phyloP scores from a whole-genome alignment of 2,329 filamentous ascomycete species.

The Acrodontium crateriforme region DNA sequence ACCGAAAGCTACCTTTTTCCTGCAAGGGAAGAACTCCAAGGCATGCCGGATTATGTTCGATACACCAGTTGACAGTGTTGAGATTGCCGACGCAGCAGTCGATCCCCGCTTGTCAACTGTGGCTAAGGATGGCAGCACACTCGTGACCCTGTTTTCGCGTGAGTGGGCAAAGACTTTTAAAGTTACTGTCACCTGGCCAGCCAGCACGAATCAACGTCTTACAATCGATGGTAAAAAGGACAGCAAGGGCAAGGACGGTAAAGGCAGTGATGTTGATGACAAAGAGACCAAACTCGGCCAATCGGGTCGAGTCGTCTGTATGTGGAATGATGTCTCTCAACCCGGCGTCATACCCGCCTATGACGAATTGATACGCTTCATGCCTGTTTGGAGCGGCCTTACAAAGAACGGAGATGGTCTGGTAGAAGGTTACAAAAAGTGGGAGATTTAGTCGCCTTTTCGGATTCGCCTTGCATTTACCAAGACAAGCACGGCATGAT shows the following conservation, averaged over 20 bases:
- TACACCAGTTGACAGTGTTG: conserved; percentile 49
- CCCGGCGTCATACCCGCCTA: conserved; percentile 63
- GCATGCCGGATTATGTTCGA: conserved; percentile 64
- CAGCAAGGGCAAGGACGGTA: no score
- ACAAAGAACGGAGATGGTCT: conserved; percentile 65
- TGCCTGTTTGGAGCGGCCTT: conserved; percentile 66
- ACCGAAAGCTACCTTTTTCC: conserved; percentile 45
- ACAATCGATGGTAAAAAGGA: no score
- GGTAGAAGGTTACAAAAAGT: conserved; percentile 65
- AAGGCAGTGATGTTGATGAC: no score
- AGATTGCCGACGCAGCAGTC: conserved; percentile 36
- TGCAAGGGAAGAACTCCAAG: conserved; percentile 63
- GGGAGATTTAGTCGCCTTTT: conserved; percentile 27
- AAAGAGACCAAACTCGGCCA: conserved; percentile 28
- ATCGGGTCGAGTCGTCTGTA: conserved; percentile 57
- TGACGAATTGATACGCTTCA: conserved; percentile 62
- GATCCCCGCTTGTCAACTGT: conserved; percentile 22
- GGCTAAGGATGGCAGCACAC: conserved; percentile 47
- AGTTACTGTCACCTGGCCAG: conserved; percentile 62
- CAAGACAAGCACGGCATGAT: no score
- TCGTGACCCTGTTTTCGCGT: conserved; percentile 69
- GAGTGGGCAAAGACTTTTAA: conserved; percentile 65
- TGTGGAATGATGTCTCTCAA: conserved; percentile 77
- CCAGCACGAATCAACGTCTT: no score
- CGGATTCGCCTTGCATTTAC: no score